Evolutionary conservation across 306 rosid species (phyloP).

Genomic region (Urtica urens): DNA sequence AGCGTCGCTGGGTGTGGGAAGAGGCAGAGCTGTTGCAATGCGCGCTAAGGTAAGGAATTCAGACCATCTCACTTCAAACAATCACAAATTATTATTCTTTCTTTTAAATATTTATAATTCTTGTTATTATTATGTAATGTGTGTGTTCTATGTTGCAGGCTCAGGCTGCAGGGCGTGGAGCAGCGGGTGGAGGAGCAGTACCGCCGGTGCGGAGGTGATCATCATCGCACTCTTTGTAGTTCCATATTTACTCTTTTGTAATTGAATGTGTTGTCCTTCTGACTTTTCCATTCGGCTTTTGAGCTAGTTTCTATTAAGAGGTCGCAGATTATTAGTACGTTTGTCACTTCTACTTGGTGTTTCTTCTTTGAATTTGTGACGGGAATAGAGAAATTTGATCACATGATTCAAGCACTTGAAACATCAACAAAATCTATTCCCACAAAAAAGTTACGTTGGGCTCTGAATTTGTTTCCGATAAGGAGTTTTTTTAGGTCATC

Average conservation of each 20-base stretch:
- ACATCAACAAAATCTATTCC: too few species aligned
- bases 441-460: too few species aligned
- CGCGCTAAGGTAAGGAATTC: slow-evolving; percentile 60
- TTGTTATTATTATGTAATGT: background rate
- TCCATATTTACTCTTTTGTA: slow-evolving; percentile 12
- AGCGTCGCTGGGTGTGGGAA: slow-evolving; percentile 94
- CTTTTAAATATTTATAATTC: background rate
- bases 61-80: background rate
- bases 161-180: slow-evolving; percentile 97
- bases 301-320: slow-evolving; percentile 9
- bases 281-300: slow-evolving; percentile 1
- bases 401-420: too few species aligned
- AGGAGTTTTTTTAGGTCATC: too few species aligned
- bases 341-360: too few species aligned
- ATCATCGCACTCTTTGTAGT: background rate
- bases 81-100: too few species aligned
- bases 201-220: slow-evolving; percentile 85
- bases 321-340: too few species aligned
- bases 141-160: slow-evolving; percentile 36
- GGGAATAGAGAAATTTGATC: too few species aligned
- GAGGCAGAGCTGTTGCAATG: slow-evolving; percentile 99
- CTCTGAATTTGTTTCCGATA: too few species aligned
- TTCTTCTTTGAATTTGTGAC: too few species aligned
- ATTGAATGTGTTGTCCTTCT: slow-evolving; percentile 9
- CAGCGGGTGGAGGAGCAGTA: slow-evolving; percentile 70